Conservation (phyloP, 2,329 filamentous ascomycete genomes). For the Colletotrichum sp. region DNA sequence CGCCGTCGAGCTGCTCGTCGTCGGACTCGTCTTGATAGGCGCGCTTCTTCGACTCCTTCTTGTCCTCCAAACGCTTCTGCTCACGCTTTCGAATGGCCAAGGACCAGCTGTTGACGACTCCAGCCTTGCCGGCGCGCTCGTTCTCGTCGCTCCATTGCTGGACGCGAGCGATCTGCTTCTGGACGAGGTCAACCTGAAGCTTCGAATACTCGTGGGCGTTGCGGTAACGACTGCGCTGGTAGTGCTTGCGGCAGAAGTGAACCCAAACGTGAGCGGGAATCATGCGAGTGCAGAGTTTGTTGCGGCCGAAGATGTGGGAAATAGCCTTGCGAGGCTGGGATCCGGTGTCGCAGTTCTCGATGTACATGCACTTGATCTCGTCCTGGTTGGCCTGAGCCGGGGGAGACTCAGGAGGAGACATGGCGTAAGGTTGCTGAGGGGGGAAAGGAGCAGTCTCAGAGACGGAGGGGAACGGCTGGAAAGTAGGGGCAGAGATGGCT, state of each 20-base stretch:
- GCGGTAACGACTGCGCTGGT: slow-evolving; percentile 78
- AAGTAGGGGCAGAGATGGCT: slow-evolving; percentile 25
- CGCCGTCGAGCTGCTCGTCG: slow-evolving; percentile 36
- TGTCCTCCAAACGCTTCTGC: slow-evolving; percentile 57
- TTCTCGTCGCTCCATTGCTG: slow-evolving; percentile 66
- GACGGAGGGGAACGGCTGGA: slow-evolving; percentile 22
- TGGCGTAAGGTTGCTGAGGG: slow-evolving; percentile 22
- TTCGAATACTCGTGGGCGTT: slow-evolving; percentile 64
- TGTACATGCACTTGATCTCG: slow-evolving; percentile 55
- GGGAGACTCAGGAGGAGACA: slow-evolving; percentile 10
- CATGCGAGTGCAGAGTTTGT: slow-evolving; percentile 76
- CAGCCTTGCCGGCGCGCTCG: slow-evolving; percentile 34
- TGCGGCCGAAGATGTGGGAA: slow-evolving; percentile 82
- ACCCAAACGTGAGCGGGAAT: slow-evolving; percentile 77
- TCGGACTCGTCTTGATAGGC: slow-evolving; percentile 25
- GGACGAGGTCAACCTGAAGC: slow-evolving; percentile 68
- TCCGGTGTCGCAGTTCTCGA: slow-evolving; percentile 61
- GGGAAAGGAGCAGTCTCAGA: slow-evolving; percentile 15
- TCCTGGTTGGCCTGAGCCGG: slow-evolving; percentile 12
- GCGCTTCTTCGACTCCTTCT: slow-evolving; percentile 37
- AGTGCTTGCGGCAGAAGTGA: slow-evolving; percentile 81
- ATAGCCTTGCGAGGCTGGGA: slow-evolving; percentile 75
- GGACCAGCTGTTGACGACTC: slow-evolving; percentile 63
- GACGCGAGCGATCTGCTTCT: slow-evolving; percentile 66
- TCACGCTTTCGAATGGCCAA: slow-evolving; percentile 70